A percentile compares a stretch with the other conserved stretches of the same genome.
phyloP scores from a whole-genome alignment of 2,329 filamentous ascomycete species.

The Botrytis tulipae region DNA sequence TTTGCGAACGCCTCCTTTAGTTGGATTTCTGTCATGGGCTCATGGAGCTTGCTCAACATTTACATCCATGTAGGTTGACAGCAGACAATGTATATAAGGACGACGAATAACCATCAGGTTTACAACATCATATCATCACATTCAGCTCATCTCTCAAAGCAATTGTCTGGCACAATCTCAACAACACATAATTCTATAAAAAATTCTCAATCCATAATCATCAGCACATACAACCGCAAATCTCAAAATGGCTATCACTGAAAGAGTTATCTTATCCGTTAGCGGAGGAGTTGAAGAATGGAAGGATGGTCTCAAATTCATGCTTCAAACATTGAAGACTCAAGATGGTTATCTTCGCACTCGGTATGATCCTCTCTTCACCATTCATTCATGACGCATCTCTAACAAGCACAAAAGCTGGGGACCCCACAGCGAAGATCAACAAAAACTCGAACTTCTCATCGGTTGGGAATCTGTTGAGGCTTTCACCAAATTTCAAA shows the following conservation, averaged over 20 bases:
- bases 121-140: not conserved
- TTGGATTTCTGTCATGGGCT: not conserved
- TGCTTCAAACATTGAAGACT: constrained; percentile 35
- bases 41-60: not conserved
- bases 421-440: constrained; percentile 36
- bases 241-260: constrained; percentile 29
- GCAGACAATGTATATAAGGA: not conserved
- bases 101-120: too few species aligned
- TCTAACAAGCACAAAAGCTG: constrained; percentile 26
- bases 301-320: constrained; percentile 35
- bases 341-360: constrained; percentile 37
- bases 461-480: constrained; percentile 34
- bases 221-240: not conserved
- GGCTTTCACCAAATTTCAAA: constrained; percentile 29
- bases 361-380: not conserved
- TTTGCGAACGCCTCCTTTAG: not conserved
- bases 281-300: constrained; percentile 34
- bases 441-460: constrained; percentile 35
- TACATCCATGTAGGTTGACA: not conserved
- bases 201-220: not conserved
- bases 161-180: not conserved
- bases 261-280: constrained; percentile 32
- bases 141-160: not conserved
- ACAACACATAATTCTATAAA: not conserved
- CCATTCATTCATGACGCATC: too few species aligned